Conservation (phyloP, 345 rosid species). For the Sapria himalayana region DNA sequence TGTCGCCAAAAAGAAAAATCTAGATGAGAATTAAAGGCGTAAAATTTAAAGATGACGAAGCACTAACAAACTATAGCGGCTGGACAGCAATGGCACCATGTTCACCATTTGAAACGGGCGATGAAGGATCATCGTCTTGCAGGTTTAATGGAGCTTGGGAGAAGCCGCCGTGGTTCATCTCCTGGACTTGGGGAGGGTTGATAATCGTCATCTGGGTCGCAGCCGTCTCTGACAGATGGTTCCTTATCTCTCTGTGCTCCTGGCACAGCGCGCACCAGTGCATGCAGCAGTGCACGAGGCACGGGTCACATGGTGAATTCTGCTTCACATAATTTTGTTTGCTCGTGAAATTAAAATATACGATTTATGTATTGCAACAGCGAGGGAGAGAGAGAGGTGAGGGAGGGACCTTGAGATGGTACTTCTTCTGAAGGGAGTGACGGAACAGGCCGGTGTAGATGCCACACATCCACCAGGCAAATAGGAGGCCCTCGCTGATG, state of each 20-base stretch:
- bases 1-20: too few species aligned
- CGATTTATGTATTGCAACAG: too few species aligned
- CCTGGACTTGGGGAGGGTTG: constrained; percentile 62
- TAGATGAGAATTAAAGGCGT: too few species aligned
- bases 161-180: constrained; percentile 38
- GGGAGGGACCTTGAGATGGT: constrained; percentile 62
- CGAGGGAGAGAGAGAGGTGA: too few species aligned
- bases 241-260: constrained; percentile 82
- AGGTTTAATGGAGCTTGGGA: too few species aligned
- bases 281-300: constrained; percentile 66
- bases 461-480: constrained; percentile 84
- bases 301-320: constrained; percentile 73
- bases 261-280: constrained; percentile 92
- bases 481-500: constrained; percentile 53
- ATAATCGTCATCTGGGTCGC: constrained; percentile 21
- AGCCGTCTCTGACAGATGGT: constrained; percentile 39
- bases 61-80: too few species aligned
- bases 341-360: too few species aligned
- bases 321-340: too few species aligned
- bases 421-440: constrained; percentile 57
- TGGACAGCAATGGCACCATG: too few species aligned
- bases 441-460: constrained; percentile 65
- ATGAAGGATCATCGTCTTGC: too few species aligned
- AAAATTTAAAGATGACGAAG: too few species aligned
- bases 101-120: too few species aligned